These are phyloP conservation scores for Prunus davidiana DNA, from an alignment of 306 rosid genomes.

Conservation along the genomic window DNA sequence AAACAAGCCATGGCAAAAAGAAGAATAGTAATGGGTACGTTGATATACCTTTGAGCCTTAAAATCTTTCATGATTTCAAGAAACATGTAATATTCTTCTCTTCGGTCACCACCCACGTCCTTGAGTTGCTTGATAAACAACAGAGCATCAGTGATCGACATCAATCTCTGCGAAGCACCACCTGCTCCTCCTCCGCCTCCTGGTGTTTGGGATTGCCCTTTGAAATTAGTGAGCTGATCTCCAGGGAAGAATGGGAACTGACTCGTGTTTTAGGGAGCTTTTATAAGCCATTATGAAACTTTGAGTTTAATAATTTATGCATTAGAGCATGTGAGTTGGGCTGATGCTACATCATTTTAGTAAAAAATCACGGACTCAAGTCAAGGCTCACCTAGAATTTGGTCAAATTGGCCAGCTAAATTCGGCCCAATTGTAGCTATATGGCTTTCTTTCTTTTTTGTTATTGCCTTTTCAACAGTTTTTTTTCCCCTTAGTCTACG, in stretches of 20 bases:
- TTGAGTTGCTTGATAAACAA: not conserved
- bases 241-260: not conserved
- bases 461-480: too few relatives aligned
- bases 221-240: not conserved
- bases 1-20: not conserved
- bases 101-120: not conserved
- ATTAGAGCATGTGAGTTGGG: too few relatives aligned
- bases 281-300: too few relatives aligned
- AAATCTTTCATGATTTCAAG: not conserved
- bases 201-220: not conserved
- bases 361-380: too few relatives aligned
- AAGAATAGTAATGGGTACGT: not conserved
- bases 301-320: too few relatives aligned
- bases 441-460: too few relatives aligned
- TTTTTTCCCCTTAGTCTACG: too few relatives aligned
- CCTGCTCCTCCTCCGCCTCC: not conserved
- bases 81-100: not conserved
- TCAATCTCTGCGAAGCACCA: not conserved
- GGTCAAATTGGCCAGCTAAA: too few relatives aligned
- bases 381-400: too few relatives aligned
- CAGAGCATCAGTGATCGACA: not conserved
- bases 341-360: too few relatives aligned
- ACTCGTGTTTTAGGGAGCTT: too few relatives aligned
- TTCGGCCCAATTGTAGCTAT: too few relatives aligned
- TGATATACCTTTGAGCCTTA: conserved; percentile 67